These are phyloP conservation scores for Aspergillus floridensis DNA, from an alignment of 2,329 filamentous ascomycete genomes.

Conservation along the genomic window DNA sequence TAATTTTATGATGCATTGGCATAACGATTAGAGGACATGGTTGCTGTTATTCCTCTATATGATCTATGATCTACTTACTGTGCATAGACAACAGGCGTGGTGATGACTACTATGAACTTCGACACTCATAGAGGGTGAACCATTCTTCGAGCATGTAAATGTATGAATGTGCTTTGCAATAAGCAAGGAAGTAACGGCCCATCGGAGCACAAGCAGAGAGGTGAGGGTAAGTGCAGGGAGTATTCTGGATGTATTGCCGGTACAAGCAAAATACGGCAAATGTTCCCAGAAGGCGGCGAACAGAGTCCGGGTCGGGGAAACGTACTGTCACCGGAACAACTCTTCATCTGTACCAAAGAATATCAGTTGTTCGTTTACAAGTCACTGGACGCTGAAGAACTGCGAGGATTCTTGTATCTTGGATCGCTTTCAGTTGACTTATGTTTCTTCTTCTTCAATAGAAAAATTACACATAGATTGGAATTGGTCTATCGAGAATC, in stretches of 20 bases:
- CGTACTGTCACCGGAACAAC: slow-evolving; percentile 18
- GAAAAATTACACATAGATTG: background rate
- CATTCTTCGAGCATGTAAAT: background rate
- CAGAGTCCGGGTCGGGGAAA: slow-evolving; percentile 5
- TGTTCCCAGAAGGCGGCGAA: background rate
- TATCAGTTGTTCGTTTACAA: background rate
- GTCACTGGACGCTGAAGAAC: background rate
- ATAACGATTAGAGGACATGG: background rate
- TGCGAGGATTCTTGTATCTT: background rate
- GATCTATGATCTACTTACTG: background rate
- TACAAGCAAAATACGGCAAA: background rate
- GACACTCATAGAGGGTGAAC: background rate
- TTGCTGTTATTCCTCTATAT: slow-evolving; percentile 2
- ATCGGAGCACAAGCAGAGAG: background rate
- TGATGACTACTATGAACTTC: background rate
- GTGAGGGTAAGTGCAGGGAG: no score
- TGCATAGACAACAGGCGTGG: background rate
- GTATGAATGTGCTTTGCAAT: background rate
- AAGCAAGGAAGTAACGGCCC: no score
- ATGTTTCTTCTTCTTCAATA: background rate
- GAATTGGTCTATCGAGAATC: background rate
- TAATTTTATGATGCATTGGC: slow-evolving; percentile 11
- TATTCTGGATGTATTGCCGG: background rate
- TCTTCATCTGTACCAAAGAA: background rate
- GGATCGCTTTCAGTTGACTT: background rate